phyloP scores from a whole-genome alignment of 2,329 filamentous ascomycete species.

The Penicillium sp. region DNA sequence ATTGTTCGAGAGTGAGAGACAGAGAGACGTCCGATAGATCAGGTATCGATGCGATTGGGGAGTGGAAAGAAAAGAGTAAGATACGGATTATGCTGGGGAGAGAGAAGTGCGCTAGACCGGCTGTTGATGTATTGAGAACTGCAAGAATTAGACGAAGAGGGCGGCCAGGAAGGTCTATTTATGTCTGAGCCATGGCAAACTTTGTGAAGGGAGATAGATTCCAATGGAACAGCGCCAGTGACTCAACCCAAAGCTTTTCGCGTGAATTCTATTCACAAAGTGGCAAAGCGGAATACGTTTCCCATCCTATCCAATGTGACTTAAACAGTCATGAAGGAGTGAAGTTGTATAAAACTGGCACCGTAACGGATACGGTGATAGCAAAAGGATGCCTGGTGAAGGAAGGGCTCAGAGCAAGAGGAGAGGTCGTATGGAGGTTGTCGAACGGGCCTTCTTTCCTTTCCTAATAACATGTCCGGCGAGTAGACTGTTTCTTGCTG shows the following conservation, averaged over 20 bases:
- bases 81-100: no score
- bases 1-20: not conserved
- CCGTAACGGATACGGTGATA: not conserved
- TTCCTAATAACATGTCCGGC: no score
- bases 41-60: no score
- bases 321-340: not conserved
- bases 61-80: no score
- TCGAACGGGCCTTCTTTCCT: no score
- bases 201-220: not conserved
- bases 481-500: no score
- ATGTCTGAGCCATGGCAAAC: not conserved
- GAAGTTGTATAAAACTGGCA: not conserved
- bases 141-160: no score
- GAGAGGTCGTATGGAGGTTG: no score
- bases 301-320: no score
- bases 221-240: not conserved
- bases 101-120: not conserved
- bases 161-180: no score
- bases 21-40: not conserved
- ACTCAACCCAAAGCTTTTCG: not conserved
- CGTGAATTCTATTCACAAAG: not conserved
- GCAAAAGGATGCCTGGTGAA: not conserved
- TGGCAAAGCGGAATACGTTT: not conserved
- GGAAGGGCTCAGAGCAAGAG: no score
- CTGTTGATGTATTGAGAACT: no score